Conservation (phyloP, 108 stramenopile species). For the Licmophora abbreviata region DNA sequence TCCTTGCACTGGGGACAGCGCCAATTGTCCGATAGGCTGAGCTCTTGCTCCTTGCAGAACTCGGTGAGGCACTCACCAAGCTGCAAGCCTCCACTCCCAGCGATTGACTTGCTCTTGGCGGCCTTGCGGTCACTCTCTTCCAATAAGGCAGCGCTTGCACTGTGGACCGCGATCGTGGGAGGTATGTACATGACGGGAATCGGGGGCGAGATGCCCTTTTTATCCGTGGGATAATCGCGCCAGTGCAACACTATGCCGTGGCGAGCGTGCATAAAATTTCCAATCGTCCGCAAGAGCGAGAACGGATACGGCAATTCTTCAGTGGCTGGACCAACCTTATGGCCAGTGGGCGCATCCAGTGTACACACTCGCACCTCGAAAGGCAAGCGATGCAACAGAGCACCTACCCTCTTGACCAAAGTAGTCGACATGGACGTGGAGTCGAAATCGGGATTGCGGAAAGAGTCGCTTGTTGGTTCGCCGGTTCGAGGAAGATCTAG, state of each 20-base stretch:
- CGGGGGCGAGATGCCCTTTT: conserved; percentile 10
- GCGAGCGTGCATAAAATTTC: conserved; percentile 71
- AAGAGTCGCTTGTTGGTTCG: conserved; percentile 3
- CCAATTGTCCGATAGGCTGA: conserved; percentile 69
- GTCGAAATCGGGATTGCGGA: conserved; percentile 47
- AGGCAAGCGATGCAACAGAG: conserved; percentile 56
- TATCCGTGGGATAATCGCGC: conserved; percentile 38
- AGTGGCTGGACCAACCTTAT: conserved; percentile 1
- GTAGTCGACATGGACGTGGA: conserved; percentile 30
- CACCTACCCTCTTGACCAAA: conserved; percentile 41
- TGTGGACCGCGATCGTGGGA: conserved; percentile 33
- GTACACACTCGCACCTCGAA: conserved; percentile 78
- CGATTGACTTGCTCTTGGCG: conserved; percentile 3
- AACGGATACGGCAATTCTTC: conserved; percentile 72
- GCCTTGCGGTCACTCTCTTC: conserved; percentile 1
- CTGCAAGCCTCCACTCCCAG: conserved; percentile 52
- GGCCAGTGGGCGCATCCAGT: conserved; percentile 38
- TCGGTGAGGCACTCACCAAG: conserved; percentile 80
- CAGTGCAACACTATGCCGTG: conserved; percentile 69
- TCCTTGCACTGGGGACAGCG: conserved; percentile 82
- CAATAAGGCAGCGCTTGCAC: conserved; percentile 39
- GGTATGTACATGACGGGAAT: conserved; percentile 46
- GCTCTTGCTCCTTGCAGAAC: conserved; percentile 79
- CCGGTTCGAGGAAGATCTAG: conserved; percentile 13
- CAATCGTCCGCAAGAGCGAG: conserved; percentile 63